Percentiles rank a stretch among this genome's conserved stretches.
These are phyloP conservation scores for Rhynchosporium graminicola DNA, from an alignment of 2,329 filamentous ascomycete species.

Conservation along the genomic window DNA sequence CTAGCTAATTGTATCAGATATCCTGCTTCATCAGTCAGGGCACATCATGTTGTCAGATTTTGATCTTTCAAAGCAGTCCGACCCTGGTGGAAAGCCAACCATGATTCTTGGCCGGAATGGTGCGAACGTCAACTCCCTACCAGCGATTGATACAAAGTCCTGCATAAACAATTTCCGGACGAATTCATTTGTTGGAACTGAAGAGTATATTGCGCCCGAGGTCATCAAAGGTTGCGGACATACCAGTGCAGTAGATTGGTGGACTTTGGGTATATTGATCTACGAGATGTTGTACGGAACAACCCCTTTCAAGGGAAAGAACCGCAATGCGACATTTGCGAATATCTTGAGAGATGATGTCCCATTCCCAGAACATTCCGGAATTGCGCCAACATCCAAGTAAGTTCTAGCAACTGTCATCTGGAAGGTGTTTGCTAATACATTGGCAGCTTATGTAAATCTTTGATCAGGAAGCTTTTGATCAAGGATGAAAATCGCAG, in stretches of 20 bases:
- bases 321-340: slow-evolving; percentile 95
- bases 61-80: slow-evolving; percentile 96
- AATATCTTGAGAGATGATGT: slow-evolving; percentile 97
- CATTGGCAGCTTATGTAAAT: slow-evolving; percentile 80
- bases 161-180: slow-evolving; percentile 98
- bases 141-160: slow-evolving; percentile 97
- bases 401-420: slow-evolving; percentile 51
- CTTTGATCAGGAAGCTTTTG: slow-evolving; percentile 89
- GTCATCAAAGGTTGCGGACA: slow-evolving; percentile 99
- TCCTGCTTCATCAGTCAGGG: slow-evolving; percentile 96
- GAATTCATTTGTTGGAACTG: slow-evolving; percentile 97
- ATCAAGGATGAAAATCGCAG: slow-evolving; percentile 98
- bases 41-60: slow-evolving; percentile 99
- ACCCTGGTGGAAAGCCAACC: slow-evolving; percentile 90
- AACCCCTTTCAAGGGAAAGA: slow-evolving; percentile 99
- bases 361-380: slow-evolving; percentile 87
- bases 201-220: slow-evolving; percentile 98
- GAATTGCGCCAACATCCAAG: slow-evolving; percentile 86
- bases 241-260: slow-evolving; percentile 98
- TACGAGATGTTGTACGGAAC: slow-evolving; percentile 99
- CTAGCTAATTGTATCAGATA: slow-evolving; percentile 64
- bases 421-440: slow-evolving; percentile 39
- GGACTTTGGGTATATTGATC: slow-evolving; percentile 94
- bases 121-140: slow-evolving; percentile 80
- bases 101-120: slow-evolving; percentile 92